These are phyloP conservation scores for Boletellus deceptivus DNA, from an alignment of 1,284 basidiomycete species.

Conservation along the genomic window DNA sequence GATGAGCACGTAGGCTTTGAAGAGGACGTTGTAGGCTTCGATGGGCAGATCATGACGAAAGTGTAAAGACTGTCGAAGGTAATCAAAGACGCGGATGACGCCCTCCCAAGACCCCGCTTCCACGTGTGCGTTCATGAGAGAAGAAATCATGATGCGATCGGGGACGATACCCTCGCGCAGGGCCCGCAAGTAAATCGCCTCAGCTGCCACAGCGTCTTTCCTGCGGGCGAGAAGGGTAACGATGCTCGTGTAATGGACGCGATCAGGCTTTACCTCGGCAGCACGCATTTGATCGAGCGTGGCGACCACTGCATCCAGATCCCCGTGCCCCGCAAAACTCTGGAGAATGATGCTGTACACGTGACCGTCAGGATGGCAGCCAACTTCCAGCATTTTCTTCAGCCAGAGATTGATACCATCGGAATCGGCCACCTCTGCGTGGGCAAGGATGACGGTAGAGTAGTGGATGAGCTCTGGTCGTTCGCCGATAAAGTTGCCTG, in stretches of 20 bases:
- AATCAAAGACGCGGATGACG: slow-evolving; percentile 73
- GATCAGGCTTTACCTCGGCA: slow-evolving; percentile 48
- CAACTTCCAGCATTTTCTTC: slow-evolving; percentile 47
- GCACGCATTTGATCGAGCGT: slow-evolving; percentile 66
- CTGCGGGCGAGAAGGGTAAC: slow-evolving; percentile 68
- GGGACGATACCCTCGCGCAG: slow-evolving; percentile 60
- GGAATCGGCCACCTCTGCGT: slow-evolving; percentile 50
- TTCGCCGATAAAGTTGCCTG: slow-evolving; percentile 28
- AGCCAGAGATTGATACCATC: slow-evolving; percentile 59
- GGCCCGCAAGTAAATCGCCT: slow-evolving; percentile 66
- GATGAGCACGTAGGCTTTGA: slow-evolving; percentile 84
- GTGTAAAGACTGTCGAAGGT: slow-evolving; percentile 46
- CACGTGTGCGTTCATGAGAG: slow-evolving; percentile 84
- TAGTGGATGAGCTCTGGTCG: slow-evolving; percentile 52
- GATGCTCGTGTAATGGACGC: slow-evolving; percentile 65
- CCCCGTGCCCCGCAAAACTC: slow-evolving; percentile 56
- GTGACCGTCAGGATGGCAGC: slow-evolving; percentile 50
- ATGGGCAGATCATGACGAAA: slow-evolving; percentile 45
- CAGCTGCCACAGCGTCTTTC: slow-evolving; percentile 67
- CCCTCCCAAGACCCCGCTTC: slow-evolving; percentile 79
- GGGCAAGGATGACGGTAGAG: slow-evolving; percentile 55
- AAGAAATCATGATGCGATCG: slow-evolving; percentile 61
- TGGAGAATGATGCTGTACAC: slow-evolving; percentile 65
- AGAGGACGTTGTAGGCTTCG: slow-evolving; percentile 72
- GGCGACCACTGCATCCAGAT: slow-evolving; percentile 52